These are phyloP conservation scores for Zarea fungicola DNA, from an alignment of 2,329 filamentous ascomycete genomes.

Conservation along the genomic window DNA sequence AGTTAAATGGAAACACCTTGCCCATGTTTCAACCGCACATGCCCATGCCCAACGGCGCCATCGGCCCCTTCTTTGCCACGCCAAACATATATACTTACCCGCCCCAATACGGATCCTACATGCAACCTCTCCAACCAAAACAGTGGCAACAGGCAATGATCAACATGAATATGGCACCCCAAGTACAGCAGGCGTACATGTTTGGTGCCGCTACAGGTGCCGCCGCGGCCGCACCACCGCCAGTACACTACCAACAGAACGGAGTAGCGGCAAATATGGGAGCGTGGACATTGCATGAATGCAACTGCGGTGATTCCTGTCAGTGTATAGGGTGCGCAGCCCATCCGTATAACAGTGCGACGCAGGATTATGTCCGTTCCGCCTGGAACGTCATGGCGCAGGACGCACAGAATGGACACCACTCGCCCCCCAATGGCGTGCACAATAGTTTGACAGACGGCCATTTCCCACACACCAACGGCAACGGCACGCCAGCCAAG, in stretches of 20 bases:
- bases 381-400: conserved; percentile 39
- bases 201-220: no score
- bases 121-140: conserved; percentile 50
- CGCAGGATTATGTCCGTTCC: conserved; percentile 47
- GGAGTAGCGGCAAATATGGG: conserved; percentile 17
- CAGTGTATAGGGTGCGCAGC: conserved; percentile 63
- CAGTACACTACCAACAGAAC: conserved; percentile 19
- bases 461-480: conserved; percentile 2
- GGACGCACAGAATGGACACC: conserved; percentile 20
- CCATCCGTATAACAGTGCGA: conserved; percentile 63
- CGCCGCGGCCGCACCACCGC: no score
- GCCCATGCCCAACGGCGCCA: conserved; percentile 32
- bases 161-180: conserved; percentile 33
- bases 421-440: conserved; percentile 12
- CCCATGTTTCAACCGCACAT: conserved; percentile 31
- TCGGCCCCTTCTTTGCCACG: conserved; percentile 37
- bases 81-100: conserved; percentile 48
- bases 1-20: conserved; percentile 21
- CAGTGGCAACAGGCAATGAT: conserved; percentile 47
- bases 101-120: conserved; percentile 48
- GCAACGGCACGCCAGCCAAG: conserved; percentile 11
- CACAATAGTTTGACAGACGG: conserved; percentile 19
- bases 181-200: conserved; percentile 20
- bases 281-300: conserved; percentile 38
- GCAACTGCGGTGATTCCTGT: conserved; percentile 60